A percentile compares a stretch with the other conserved stretches of the same genome.
Evolutionary conservation across 768 basidiomycete species (phyloP).

Genomic region (Gyrodon lividus): DNA sequence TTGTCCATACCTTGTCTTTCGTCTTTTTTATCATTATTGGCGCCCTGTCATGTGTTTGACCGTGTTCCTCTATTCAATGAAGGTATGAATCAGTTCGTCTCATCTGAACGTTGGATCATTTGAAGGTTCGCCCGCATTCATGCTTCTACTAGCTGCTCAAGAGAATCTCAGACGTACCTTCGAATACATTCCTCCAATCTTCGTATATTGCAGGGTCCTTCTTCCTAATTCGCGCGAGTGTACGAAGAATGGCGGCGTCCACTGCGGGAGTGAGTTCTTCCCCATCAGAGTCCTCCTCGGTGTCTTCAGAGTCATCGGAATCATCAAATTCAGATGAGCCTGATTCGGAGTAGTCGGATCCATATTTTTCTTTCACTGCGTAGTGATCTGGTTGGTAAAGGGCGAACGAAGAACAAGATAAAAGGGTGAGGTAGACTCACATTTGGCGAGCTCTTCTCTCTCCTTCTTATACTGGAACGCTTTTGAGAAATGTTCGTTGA

Average conservation of each 20-base stretch:
- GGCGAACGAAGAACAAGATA: background rate
- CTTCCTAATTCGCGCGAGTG: slow-evolving; percentile 77
- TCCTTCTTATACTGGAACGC: slow-evolving; percentile 84
- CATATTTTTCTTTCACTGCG: slow-evolving; percentile 85
- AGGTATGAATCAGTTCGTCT: background rate
- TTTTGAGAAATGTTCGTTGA: slow-evolving; percentile 77
- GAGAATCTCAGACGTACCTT: slow-evolving; percentile 49
- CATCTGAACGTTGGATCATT: background rate
- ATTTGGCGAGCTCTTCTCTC: slow-evolving; percentile 76
- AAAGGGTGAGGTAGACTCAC: slow-evolving; percentile 41
- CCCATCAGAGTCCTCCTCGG: slow-evolving; percentile 92
- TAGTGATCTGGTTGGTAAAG: background rate
- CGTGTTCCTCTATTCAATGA: slow-evolving; percentile 57
- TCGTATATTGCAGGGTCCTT: slow-evolving; percentile 88
- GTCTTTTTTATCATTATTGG: slow-evolving; percentile 24
- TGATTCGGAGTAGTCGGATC: slow-evolving; percentile 57
- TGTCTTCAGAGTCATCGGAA: slow-evolving; percentile 63
- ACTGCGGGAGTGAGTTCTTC: slow-evolving; percentile 91
- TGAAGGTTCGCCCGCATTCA: no score
- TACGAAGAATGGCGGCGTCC: slow-evolving; percentile 92
- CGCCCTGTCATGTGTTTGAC: slow-evolving; percentile 36
- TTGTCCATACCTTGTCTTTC: slow-evolving; percentile 51
- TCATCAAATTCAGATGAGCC: slow-evolving; percentile 28
- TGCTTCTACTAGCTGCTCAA: background rate
- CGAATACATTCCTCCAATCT: slow-evolving; percentile 65